Evolutionary conservation across 2,329 filamentous ascomycete genomes (phyloP).

Genomic region (Coleophoma cylindrospora): DNA sequence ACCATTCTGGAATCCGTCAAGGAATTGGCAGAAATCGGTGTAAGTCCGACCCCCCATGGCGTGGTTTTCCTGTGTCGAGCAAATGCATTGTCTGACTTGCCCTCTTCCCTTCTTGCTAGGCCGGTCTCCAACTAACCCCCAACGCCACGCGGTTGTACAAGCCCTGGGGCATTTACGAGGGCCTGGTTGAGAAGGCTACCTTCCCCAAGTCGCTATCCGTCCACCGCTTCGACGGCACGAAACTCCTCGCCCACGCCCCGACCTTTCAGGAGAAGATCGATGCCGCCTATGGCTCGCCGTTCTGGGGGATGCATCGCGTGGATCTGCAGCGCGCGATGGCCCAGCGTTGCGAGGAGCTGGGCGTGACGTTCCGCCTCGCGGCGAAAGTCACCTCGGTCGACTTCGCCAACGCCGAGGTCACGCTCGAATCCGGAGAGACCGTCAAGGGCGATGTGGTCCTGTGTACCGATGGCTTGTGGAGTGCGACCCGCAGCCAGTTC

Average conservation of each 20-base stretch:
- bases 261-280: slow-evolving; percentile 19
- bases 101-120: slow-evolving; percentile 6
- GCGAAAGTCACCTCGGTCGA: slow-evolving; percentile 27
- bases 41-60: slow-evolving; percentile 5
- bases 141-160: slow-evolving; percentile 24
- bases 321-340: slow-evolving; percentile 41
- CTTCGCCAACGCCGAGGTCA: slow-evolving; percentile 14
- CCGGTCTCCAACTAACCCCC: slow-evolving; percentile 24
- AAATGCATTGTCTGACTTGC: background rate
- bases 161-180: slow-evolving; percentile 20
- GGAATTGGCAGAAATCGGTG: slow-evolving; percentile 33
- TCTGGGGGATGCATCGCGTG: slow-evolving; percentile 42
- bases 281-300: slow-evolving; percentile 20
- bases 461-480: slow-evolving; percentile 62
- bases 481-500: slow-evolving; percentile 44
- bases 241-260: slow-evolving; percentile 20
- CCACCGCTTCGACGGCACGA: slow-evolving; percentile 43
- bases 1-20: slow-evolving; percentile 36
- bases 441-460: slow-evolving; percentile 51
- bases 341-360: slow-evolving; percentile 30
- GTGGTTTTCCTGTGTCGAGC: background rate
- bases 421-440: slow-evolving; percentile 18
- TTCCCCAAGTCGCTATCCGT: slow-evolving; percentile 43
- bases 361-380: slow-evolving; percentile 32
- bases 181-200: slow-evolving; percentile 20